phyloP scores from a whole-genome alignment of 129 eudicot species.

The Centrapalus pauciflorus region DNA sequence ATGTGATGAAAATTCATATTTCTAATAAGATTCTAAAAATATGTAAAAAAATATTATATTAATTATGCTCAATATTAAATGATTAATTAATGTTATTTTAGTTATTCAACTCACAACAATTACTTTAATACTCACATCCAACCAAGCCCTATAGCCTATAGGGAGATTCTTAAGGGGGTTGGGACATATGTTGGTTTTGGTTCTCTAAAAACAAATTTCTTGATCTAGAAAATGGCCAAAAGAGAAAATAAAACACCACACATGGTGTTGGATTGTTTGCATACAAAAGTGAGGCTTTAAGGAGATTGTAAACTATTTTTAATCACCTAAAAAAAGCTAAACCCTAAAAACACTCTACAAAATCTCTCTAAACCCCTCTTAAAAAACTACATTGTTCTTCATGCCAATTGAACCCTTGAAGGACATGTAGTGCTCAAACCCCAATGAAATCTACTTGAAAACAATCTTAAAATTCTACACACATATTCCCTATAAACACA shows the following conservation, averaged over 20 bases:
- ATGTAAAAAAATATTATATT: no score
- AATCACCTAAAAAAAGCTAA: conserved; percentile 23
- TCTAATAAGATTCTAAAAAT: no score
- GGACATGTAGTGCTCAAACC: conserved; percentile 25
- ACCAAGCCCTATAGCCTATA: no score
- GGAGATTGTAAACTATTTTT: conserved; percentile 30
- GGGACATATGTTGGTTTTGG: conserved; percentile 18
- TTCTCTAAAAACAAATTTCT: conserved; percentile 22
- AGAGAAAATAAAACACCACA: no score
- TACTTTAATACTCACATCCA: no score
- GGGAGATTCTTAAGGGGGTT: no score
- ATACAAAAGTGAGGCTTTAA: conserved; percentile 35
- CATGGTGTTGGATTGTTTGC: conserved; percentile 32
- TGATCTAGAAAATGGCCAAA: conserved; percentile 16
- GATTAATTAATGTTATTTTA: no score
- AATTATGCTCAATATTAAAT: no score
- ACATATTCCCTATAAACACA: conserved; percentile 24
- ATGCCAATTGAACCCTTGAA: conserved; percentile 27
- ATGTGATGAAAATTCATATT: no score
- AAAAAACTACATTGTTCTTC: conserved; percentile 20
- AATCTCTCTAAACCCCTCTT: conserved; percentile 28
- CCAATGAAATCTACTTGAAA: conserved; percentile 39
- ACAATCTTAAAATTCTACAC: conserved; percentile 15
- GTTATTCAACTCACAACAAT: no score
- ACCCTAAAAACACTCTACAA: conserved; percentile 25